Base-by-base conservation (phyloP, 2,329 filamentous ascomycete genomes). In the Phialocephala sp. region DNA sequence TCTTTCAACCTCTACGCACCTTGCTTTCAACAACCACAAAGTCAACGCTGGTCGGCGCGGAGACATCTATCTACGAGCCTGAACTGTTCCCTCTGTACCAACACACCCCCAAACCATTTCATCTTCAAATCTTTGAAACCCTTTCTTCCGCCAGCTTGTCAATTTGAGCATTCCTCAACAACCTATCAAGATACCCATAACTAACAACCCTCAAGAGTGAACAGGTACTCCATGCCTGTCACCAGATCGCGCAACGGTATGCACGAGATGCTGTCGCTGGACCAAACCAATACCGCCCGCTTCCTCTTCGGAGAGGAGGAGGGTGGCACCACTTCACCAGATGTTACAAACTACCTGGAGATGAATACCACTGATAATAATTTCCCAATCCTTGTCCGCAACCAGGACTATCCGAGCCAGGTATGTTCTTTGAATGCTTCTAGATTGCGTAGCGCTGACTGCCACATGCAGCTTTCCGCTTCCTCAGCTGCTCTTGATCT, bases 161-260 rank as follows among this genome's bases (percentile, higher is more conserved):
- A 24, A 54, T 54, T 24, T 54, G 50, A 54, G 24, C 50, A 54
- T 54, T 18, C 8, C 50, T 54, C 50, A 32, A 18, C 18, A 14
- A 32, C 66, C 61, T 62, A 54, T 55, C 62, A 62, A 68, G 24
- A 55, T 63, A 63, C 62, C 63, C 57, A 55, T 68, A 62, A 62
- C 67, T 69, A 66, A 73, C 67, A 68, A n/a, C 66, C 68, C 64
- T 69, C 72, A 72, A 96, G 92, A 71, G 84, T 90, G 67, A 96
- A 97, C 77, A 91, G 94, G 70, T 97, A 97, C 79, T 97, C 94
- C 4, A 94, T 97, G 91, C 94, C 94, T 37, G 91, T 94, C 60
- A 92, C 91, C 57, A 85, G 86, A 66, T 87, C 89, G 70, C 87
- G 90, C 71, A 88, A 84, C 71, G 86, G 89, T 68, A 80, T 88